Percentiles rank a stretch among this genome's conserved stretches.
Evolutionary conservation across 1,284 basidiomycete species (phyloP).

Genomic region (Tetrapyrgos nigripes): DNA sequence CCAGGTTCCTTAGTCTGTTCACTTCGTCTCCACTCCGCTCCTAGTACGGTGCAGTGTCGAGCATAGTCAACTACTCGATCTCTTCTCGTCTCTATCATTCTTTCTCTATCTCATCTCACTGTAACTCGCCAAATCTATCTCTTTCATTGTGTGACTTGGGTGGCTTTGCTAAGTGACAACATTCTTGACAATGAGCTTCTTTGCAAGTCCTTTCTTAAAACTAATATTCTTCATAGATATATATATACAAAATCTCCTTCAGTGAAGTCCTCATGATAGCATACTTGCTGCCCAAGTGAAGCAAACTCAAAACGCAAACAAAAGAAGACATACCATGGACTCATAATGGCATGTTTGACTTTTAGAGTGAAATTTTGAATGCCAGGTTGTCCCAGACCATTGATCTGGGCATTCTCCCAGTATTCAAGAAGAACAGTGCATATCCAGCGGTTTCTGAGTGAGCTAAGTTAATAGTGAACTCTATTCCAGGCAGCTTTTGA

Average conservation of each 20-base stretch:
- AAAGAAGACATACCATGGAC: constrained; percentile 20
- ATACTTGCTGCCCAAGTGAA: too few relatives aligned
- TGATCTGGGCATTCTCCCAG: background rate
- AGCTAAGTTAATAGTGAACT: constrained; percentile 25
- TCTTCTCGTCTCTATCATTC: too few relatives aligned
- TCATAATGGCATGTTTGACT: constrained; percentile 26
- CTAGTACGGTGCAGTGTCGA: too few relatives aligned
- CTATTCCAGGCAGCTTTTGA: constrained; percentile 23
- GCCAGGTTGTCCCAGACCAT: constrained; percentile 35
- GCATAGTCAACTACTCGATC: too few relatives aligned
- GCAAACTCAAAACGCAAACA: too few relatives aligned
- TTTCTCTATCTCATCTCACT: too few relatives aligned
- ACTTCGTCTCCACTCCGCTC: too few relatives aligned
- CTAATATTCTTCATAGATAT: constrained; percentile 36
- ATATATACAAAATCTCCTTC: constrained; percentile 32
- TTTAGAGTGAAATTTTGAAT: constrained; percentile 20
- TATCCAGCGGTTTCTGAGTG: constrained; percentile 34
- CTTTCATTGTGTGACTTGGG: too few relatives aligned
- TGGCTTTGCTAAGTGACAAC: too few relatives aligned
- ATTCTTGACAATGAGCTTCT: too few relatives aligned
- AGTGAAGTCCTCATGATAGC: constrained; percentile 19
- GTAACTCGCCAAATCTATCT: too few relatives aligned
- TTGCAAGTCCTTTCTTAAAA: constrained; percentile 27
- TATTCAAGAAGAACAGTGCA: constrained; percentile 40
- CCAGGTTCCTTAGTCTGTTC: too few relatives aligned